A percentile compares a stretch with the other conserved stretches of the same genome.
Conservation (phyloP, 1,284 basidiomycete species). For the Sporisorium reilianum region DNA sequence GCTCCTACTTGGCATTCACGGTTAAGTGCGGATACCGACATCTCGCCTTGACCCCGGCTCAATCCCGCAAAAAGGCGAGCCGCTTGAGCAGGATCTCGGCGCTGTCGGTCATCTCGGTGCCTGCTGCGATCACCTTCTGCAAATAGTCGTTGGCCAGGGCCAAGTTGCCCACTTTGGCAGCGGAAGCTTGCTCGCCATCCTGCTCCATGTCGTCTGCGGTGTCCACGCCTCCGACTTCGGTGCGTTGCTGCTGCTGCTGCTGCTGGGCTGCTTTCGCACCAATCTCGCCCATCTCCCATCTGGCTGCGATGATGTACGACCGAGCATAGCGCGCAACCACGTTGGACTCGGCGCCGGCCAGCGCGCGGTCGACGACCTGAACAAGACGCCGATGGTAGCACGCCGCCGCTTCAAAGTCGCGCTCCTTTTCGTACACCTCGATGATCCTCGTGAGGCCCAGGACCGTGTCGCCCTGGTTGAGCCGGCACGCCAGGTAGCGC, state of each 20-base stretch:
- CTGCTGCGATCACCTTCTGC: constrained; percentile 64
- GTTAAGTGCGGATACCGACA: too few species aligned
- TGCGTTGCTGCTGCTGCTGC: constrained; percentile 3
- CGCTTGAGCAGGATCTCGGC: constrained; percentile 65
- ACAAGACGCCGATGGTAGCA: constrained; percentile 65
- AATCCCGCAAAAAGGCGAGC: constrained; percentile 53
- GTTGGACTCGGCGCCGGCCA: constrained; percentile 51
- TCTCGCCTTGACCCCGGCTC: background rate
- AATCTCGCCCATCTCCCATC: constrained; percentile 68
- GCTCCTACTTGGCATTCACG: too few species aligned
- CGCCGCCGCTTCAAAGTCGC: constrained; percentile 51
- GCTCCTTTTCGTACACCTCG: constrained; percentile 60
- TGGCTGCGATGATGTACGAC: constrained; percentile 63
- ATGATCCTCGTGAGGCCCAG: constrained; percentile 62
- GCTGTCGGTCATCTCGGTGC: constrained; percentile 61
- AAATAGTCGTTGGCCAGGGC: constrained; percentile 64
- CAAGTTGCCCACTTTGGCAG: constrained; percentile 50
- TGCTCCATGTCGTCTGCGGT: constrained; percentile 33
- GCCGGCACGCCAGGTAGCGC: constrained; percentile 63
- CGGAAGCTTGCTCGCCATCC: constrained; percentile 11
- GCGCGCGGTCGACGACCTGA: constrained; percentile 56
- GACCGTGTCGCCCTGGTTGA: constrained; percentile 61
- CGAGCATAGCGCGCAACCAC: constrained; percentile 56
- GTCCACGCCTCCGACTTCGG: constrained; percentile 7
- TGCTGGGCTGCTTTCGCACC: constrained; percentile 31